Percentiles rank a stretch among this genome's conserved stretches.
phyloP scores from a whole-genome alignment of 176 grass and related monocot genomes.

The Otatea glauca region DNA sequence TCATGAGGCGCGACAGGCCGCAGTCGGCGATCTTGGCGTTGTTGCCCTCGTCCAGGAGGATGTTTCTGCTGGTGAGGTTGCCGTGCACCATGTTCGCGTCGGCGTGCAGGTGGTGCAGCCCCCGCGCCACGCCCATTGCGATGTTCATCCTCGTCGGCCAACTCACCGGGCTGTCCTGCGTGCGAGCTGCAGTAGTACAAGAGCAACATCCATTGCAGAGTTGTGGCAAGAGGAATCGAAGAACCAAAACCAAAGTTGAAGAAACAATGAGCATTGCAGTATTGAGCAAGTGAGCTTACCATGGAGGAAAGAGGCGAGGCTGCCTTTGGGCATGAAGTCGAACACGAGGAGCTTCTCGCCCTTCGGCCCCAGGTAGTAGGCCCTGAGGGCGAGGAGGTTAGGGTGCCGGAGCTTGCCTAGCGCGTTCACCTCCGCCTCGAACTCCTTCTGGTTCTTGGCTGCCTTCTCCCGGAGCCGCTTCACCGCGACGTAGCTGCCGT shows the following conservation, averaged over 20 bases:
- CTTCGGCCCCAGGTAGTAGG: conserved; percentile 86
- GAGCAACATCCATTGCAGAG: background rate
- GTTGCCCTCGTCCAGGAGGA: conserved; percentile 76
- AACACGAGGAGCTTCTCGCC: conserved; percentile 99
- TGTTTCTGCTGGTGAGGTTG: conserved; percentile 87
- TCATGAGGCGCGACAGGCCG: conserved; percentile 89
- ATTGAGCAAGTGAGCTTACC: conserved; percentile 50
- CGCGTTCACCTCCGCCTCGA: conserved; percentile 73
- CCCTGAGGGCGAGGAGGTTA: conserved; percentile 79
- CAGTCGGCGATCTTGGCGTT: conserved; percentile 76
- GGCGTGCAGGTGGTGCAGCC: conserved; percentile 77
- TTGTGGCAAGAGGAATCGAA: background rate
- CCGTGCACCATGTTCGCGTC: conserved; percentile 79
- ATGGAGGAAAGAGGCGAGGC: conserved; percentile 81
- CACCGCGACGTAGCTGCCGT: conserved; percentile 83
- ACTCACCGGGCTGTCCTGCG: conserved; percentile 54
- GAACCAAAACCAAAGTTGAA: background rate
- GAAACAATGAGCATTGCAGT: background rate
- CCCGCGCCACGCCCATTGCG: conserved; percentile 58
- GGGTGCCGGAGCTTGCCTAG: conserved; percentile 81
- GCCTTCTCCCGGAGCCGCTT: conserved; percentile 93
- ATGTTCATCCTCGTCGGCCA: conserved; percentile 90
- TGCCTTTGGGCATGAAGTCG: conserved; percentile 93
- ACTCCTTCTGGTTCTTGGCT: conserved; percentile 89
- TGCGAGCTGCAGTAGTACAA: conserved; percentile 54